phyloP scores from a whole-genome alignment of 352 stramenopile species.

The Globisporangium middletonii region DNA sequence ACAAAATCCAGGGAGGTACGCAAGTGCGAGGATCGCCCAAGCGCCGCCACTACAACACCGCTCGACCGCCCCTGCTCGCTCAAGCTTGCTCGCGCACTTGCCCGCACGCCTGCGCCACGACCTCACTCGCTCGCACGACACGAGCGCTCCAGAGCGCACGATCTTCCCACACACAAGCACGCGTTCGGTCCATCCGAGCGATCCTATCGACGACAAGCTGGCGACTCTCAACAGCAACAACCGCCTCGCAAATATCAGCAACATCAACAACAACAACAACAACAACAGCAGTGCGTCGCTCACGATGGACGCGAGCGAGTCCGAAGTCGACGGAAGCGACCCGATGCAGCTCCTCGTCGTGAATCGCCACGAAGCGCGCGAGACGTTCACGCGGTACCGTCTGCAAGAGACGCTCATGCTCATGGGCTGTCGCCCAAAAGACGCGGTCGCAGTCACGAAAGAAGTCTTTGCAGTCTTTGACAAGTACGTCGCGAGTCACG shows the following conservation, averaged over 20 bases:
- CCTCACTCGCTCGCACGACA: background rate
- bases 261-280: background rate
- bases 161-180: background rate
- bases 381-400: conserved; percentile 78
- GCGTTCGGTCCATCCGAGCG: background rate
- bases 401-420: conserved; percentile 86
- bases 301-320: conserved; percentile 48
- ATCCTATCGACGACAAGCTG: background rate
- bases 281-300: background rate
- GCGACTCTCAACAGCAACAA: background rate
- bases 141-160: background rate
- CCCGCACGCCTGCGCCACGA: background rate
- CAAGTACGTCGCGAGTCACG: conserved; percentile 36
- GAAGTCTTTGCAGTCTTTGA: conserved; percentile 61
- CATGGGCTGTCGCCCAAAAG: conserved; percentile 77
- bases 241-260: too few relatives aligned
- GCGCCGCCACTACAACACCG: background rate
- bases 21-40: conserved; percentile 1
- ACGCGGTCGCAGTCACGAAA: conserved; percentile 62
- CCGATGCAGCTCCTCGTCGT: conserved; percentile 80
- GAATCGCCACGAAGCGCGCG: conserved; percentile 33
- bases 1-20: too few relatives aligned
- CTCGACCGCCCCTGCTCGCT: too few relatives aligned
- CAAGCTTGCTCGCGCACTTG: too few relatives aligned
- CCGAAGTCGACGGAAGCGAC: conserved; percentile 49